Percentiles rank a stretch among this genome's conserved stretches.
phyloP scores from a whole-genome alignment of 2,329 filamentous ascomycete genomes.

The Meredithiella fracta region DNA sequence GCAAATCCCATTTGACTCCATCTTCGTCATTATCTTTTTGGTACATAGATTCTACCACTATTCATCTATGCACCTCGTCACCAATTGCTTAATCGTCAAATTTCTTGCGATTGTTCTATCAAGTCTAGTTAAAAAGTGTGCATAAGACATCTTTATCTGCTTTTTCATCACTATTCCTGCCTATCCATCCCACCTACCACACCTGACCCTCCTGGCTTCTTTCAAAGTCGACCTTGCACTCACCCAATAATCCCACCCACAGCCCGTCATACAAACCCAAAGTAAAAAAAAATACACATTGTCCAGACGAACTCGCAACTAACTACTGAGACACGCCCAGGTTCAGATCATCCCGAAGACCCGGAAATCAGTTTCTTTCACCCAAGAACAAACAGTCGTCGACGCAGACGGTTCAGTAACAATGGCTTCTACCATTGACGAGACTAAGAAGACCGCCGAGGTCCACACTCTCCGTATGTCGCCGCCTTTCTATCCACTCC shows the following conservation, averaged over 20 bases:
- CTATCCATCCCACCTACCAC: background rate
- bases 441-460: slow-evolving; percentile 61
- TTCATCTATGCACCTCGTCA: background rate
- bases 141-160: slow-evolving; percentile 1
- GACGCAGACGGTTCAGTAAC: slow-evolving; percentile 77
- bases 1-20: background rate
- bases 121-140: slow-evolving; percentile 1
- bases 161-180: background rate
- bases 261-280: background rate
- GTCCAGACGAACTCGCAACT: background rate
- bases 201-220: background rate
- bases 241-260: background rate
- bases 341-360: slow-evolving; percentile 33
- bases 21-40: background rate
- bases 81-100: slow-evolving; percentile 2
- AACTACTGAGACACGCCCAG: slow-evolving; percentile 2
- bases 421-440: slow-evolving; percentile 54
- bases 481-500: slow-evolving; percentile 20
- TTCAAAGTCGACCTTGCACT: background rate
- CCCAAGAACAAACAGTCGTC: slow-evolving; percentile 71
- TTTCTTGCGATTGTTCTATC: slow-evolving; percentile 4
- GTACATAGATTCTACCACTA: background rate
- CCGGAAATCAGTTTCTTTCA: slow-evolving; percentile 89
- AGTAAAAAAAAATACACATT: background rate
- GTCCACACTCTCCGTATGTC: slow-evolving; percentile 58